phyloP scores from a whole-genome alignment of 2,329 filamentous ascomycete genomes.

The Exophiala alcalophila region DNA sequence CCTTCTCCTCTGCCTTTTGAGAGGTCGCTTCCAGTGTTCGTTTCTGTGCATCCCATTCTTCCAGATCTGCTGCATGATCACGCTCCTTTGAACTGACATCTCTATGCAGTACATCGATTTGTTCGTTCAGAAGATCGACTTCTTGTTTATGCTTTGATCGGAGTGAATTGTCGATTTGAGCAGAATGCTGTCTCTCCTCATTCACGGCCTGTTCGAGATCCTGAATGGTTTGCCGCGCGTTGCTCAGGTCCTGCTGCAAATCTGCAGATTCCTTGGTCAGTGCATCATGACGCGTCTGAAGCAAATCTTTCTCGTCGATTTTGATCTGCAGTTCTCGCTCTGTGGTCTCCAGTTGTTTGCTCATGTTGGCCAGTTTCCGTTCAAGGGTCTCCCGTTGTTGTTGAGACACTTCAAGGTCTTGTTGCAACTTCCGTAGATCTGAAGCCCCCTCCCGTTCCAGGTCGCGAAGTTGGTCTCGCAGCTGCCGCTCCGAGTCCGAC shows the following conservation, averaged over 20 bases:
- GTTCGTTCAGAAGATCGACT: conserved; percentile 53
- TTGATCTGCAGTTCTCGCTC: conserved; percentile 60
- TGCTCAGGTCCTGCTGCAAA: conserved; percentile 63
- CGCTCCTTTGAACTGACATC: conserved; percentile 68
- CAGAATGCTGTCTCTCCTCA: conserved; percentile 55
- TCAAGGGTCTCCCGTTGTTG: conserved; percentile 47
- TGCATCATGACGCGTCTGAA: conserved; percentile 67
- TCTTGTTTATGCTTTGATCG: conserved; percentile 54
- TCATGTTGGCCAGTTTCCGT: conserved; percentile 41
- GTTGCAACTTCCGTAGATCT: conserved; percentile 39
- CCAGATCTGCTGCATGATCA: conserved; percentile 66
- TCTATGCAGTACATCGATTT: conserved; percentile 61
- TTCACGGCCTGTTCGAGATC: conserved; percentile 51
- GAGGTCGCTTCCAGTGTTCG: conserved; percentile 64
- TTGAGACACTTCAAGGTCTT: conserved; percentile 44
- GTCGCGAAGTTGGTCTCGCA: conserved; percentile 44
- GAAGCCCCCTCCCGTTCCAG: conserved; percentile 40
- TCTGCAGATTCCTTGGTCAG: conserved; percentile 63
- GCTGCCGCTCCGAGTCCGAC: conserved; percentile 38
- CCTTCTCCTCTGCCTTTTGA: conserved; percentile 65
- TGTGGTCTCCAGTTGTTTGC: conserved; percentile 50
- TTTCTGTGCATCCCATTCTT: conserved; percentile 68
- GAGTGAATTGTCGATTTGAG: conserved; percentile 61
- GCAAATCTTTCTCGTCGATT: conserved; percentile 62
- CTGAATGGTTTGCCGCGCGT: conserved; percentile 42